Base-by-base conservation (phyloP, 495 filamentous ascomycete species). In the Trichoderma parareesei region DNA sequence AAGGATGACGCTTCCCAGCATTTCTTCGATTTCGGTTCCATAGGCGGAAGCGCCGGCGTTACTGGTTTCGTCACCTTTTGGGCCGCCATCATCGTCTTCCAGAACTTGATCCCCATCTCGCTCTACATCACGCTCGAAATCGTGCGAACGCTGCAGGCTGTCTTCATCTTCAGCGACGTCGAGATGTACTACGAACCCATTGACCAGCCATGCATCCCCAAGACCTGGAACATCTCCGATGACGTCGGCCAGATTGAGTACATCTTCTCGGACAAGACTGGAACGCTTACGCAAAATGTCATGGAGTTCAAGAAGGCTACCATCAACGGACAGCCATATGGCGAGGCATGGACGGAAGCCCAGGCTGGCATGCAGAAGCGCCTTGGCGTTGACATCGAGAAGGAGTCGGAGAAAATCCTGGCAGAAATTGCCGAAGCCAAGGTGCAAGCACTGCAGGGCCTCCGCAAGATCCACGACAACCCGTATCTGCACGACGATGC, bases 281-380 rank as follows among this genome's bases (percentile, higher is more conserved):
- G 95, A 43, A 99, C 95, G 5, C 77, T 99, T 69, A 99, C 95
- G 6, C 95, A 99, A 71, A 99, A 99, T 72, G 91, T 98, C 61
- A 99, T 99, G 95, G 95, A 99, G 76, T 99, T 97, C 85, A 98
- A 97, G 75, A 99, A 99, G 72, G 89, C 87, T 65, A 95, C 91
- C 18, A 87, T 99, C 73, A 97, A 98, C 71, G 94, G 95, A 10
- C 82, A 92, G 63, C 85, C 93, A 9, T 99, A 99, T 70, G 95
- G 95, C 55, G 95, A 98, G 76, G 95, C 95, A 0, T 98, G 96
- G 71, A 98, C 95, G 0, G 95, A 99, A 75, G 95, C 95, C 0
- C 89, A 95, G 74, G 88, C 93, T 60, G 95, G 95, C 49, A 93
- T 98, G 89, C 90, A 94, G 74, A 90, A 91, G 74, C 85, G 94